Evolutionary conservation across 2,329 filamentous ascomycete species (phyloP).

Genomic region (Neopestalotiopsis rosae): DNA sequence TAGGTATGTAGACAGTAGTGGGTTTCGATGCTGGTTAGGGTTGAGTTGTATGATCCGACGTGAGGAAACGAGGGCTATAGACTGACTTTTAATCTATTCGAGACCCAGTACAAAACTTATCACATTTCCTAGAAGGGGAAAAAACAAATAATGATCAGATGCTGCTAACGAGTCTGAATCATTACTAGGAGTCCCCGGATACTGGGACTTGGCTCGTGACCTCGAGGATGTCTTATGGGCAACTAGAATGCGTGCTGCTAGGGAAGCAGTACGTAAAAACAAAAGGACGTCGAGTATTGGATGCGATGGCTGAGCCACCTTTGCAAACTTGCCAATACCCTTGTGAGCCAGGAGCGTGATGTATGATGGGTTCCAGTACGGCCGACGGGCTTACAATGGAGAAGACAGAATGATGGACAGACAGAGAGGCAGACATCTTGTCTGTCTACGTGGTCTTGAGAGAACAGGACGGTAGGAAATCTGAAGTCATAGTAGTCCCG

Average conservation of each 20-base stretch:
- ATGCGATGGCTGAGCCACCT: background rate
- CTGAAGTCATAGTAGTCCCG: slow-evolving; percentile 2
- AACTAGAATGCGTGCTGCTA: background rate
- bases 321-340: background rate
- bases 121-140: slow-evolving; percentile 1
- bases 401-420: background rate
- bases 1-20: background rate
- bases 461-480: background rate
- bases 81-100: background rate
- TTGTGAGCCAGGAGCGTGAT: slow-evolving; percentile 2
- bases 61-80: background rate
- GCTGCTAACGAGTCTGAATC: background rate
- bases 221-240: background rate
- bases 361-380: background rate
- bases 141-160: background rate
- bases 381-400: background rate
- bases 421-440: background rate
- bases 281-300: background rate
- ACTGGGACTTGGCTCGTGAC: background rate
- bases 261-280: background rate
- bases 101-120: background rate
- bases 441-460: background rate
- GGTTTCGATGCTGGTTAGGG: background rate
- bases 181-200: background rate
- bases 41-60: background rate